Percentiles rank a stretch among this genome's conserved stretches.
Evolutionary conservation across 2,329 filamentous ascomycete genomes (phyloP).

Genomic region (Elsinoe arachidis): DNA sequence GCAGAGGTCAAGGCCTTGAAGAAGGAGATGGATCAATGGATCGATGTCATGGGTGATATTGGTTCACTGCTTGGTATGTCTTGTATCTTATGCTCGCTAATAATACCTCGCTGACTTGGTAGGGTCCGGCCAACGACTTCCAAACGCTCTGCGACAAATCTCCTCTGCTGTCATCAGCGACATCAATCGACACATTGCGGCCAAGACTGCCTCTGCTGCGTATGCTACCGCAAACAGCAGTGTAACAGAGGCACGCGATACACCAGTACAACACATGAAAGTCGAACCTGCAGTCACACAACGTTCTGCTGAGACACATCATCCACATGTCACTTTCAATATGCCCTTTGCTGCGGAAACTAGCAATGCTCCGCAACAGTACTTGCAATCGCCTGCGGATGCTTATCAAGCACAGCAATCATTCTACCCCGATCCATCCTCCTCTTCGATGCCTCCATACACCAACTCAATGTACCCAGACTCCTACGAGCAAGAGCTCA

Average conservation of each 20-base stretch:
- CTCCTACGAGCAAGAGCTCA: constrained; percentile 16
- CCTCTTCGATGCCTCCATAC: constrained; percentile 19
- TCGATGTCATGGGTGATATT: constrained; percentile 58
- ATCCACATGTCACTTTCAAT: constrained; percentile 2
- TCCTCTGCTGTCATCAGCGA: constrained; percentile 41
- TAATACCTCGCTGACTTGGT: neutral
- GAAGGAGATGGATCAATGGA: constrained; percentile 61
- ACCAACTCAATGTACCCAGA: constrained; percentile 18
- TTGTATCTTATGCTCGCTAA: neutral
- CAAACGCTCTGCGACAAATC: constrained; percentile 41
- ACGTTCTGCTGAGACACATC: neutral
- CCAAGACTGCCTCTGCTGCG: constrained; percentile 34
- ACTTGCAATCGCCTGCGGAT: constrained; percentile 24
- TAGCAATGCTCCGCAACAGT: constrained; percentile 21
- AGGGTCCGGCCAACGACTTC: constrained; percentile 42
- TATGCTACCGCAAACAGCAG: constrained; percentile 28
- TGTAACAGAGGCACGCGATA: constrained; percentile 18
- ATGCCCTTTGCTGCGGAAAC: constrained; percentile 1
- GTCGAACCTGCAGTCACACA: neutral
- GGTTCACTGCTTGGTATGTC: constrained; percentile 57
- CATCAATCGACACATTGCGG: constrained; percentile 38
- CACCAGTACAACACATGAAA: constrained; percentile 20
- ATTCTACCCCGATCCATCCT: constrained; percentile 19
- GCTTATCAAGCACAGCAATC: constrained; percentile 22
- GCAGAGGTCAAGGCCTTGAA: constrained; percentile 53